A percentile compares a stretch with the other conserved stretches of the same genome.
These are phyloP conservation scores for Aspergillus sp. DNA, from an alignment of 2,329 filamentous ascomycete genomes.

Conservation along the genomic window DNA sequence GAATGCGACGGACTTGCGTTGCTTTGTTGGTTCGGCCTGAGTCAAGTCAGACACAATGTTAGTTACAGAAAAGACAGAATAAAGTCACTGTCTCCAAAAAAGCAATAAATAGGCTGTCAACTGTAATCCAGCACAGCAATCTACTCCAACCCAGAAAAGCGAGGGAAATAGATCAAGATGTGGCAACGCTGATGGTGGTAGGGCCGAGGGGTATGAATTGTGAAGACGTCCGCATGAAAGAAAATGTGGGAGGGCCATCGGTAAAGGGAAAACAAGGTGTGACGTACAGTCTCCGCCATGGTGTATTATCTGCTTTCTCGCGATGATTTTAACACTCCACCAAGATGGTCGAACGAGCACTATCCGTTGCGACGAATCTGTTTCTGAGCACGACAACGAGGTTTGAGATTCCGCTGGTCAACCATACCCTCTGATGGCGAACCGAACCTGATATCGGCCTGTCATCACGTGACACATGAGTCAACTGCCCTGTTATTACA, in stretches of 20 bases:
- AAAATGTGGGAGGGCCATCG: constrained; percentile 37
- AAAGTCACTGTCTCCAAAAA: constrained; percentile 2
- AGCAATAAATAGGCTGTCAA: constrained; percentile 1
- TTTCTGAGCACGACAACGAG: no score
- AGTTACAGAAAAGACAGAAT: constrained; percentile 15
- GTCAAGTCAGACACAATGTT: constrained; percentile 19
- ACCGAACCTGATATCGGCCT: constrained; percentile 13
- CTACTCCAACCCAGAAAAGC: no score
- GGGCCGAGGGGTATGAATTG: constrained; percentile 23
- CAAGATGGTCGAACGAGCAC: no score
- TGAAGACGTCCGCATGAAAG: constrained; percentile 20
- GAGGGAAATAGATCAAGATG: constrained; percentile 1
- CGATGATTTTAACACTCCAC: no score
- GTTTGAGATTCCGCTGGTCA: no score
- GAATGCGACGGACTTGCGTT: constrained; percentile 91
- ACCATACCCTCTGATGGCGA: background rate
- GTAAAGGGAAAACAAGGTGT: constrained; percentile 30
- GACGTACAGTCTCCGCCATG: constrained; percentile 43
- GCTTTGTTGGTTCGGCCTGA: constrained; percentile 51
- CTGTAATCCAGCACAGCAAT: background rate
- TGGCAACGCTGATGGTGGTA: constrained; percentile 14
- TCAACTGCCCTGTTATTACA: constrained; percentile 7
- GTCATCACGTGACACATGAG: constrained; percentile 12
- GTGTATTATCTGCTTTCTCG: constrained; percentile 8
- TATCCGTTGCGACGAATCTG: no score